Percentiles rank a stretch among this genome's conserved stretches.
These are phyloP conservation scores for Vanrija sp. DNA, from an alignment of 1,284 basidiomycete genomes.

Conservation along the genomic window DNA sequence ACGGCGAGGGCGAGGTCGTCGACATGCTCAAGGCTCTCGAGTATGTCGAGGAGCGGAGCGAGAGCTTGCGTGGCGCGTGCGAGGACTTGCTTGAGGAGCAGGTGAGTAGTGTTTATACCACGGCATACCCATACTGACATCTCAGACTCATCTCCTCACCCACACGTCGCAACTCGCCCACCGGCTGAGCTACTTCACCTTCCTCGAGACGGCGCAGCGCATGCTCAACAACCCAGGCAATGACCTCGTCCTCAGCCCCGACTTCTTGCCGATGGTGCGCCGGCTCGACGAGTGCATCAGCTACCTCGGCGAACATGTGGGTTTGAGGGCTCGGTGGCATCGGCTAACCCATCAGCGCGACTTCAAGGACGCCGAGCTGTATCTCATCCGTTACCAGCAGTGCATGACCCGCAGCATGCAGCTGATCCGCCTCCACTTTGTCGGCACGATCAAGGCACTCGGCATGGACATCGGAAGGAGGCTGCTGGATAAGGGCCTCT, in stretches of 20 bases:
- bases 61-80: slow-evolving; percentile 82
- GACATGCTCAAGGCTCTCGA: slow-evolving; percentile 76
- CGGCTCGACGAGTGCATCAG: slow-evolving; percentile 86
- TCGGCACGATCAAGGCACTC: slow-evolving; percentile 70
- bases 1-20: slow-evolving; percentile 67
- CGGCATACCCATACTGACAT: neutral
- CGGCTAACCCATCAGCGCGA: slow-evolving; percentile 59
- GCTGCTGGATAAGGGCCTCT: slow-evolving; percentile 72
- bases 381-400: slow-evolving; percentile 87
- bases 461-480: slow-evolving; percentile 68
- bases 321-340: slow-evolving; percentile 37
- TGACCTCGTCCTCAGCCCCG: slow-evolving; percentile 76
- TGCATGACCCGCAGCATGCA: slow-evolving; percentile 95
- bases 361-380: slow-evolving; percentile 84
- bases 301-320: slow-evolving; percentile 76
- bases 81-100: slow-evolving; percentile 80
- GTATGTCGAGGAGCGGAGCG: slow-evolving; percentile 80
- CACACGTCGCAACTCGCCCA: slow-evolving; percentile 71
- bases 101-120: slow-evolving; percentile 52
- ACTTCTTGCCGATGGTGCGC: slow-evolving; percentile 90
- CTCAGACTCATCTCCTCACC: slow-evolving; percentile 65
- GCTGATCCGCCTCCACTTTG: slow-evolving; percentile 89
- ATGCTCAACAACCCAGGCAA: slow-evolving; percentile 90
- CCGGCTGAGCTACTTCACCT: slow-evolving; percentile 82
- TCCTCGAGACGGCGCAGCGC: slow-evolving; percentile 79